These are phyloP conservation scores for Thelonectria olida DNA, from an alignment of 2,329 filamentous ascomycete species.

Conservation along the genomic window DNA sequence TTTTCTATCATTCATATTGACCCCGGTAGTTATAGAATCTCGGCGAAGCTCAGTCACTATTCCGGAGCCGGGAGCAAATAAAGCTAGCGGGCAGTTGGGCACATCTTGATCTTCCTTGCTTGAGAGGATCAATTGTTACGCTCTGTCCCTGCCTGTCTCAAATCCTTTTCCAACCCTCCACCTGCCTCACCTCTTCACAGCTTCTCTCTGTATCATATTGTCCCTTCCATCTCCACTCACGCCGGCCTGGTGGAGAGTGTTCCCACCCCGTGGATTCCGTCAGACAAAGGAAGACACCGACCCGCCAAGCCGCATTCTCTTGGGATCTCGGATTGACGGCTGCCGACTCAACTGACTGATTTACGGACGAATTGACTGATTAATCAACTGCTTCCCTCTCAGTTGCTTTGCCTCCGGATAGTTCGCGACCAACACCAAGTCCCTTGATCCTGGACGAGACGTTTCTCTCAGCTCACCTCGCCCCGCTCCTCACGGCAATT, in stretches of 20 bases:
- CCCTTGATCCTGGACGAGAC: background rate
- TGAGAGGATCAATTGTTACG: background rate
- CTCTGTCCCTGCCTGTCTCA: background rate
- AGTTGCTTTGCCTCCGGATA: background rate
- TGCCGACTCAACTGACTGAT: conserved; percentile 4
- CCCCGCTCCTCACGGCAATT: conserved; percentile 11
- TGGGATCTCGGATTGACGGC: conserved; percentile 13
- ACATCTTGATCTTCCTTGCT: background rate
- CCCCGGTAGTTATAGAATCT: background rate
- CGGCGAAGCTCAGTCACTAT: background rate
- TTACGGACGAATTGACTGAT: background rate
- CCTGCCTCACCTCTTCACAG: background rate
- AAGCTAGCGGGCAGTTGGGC: background rate
- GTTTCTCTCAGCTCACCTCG: background rate
- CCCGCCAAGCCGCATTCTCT: conserved; percentile 13
- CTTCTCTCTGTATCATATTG: background rate
- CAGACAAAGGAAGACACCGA: conserved; percentile 14
- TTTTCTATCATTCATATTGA: conserved; percentile 6
- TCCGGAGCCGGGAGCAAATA: background rate
- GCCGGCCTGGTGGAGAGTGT: conserved; percentile 10
- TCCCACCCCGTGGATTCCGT: conserved; percentile 12
- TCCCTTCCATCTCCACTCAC: conserved; percentile 1
- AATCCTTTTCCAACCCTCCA: background rate
- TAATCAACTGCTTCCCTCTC: background rate
- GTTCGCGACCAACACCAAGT: conserved; percentile 2